Evolutionary conservation across 495 filamentous ascomycete genomes (phyloP).

Genomic region (Penicillium desertorum): DNA sequence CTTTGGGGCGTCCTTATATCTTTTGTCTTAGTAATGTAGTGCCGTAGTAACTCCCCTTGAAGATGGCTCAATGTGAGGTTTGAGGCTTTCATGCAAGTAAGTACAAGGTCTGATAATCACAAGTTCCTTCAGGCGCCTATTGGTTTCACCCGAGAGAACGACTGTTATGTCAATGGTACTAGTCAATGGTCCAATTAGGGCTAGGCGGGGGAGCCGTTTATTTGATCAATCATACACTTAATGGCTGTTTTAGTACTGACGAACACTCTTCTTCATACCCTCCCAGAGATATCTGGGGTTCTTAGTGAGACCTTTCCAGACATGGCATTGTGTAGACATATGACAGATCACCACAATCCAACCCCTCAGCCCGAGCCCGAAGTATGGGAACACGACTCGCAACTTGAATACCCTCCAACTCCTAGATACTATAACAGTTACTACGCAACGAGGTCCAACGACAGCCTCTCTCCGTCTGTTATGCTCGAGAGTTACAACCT

Average conservation of each 20-base stretch:
- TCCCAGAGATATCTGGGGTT: too few relatives aligned
- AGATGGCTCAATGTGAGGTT: not conserved
- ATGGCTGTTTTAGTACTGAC: not conserved
- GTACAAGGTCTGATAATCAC: not conserved
- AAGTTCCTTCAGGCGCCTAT: not conserved
- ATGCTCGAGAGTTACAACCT: too few relatives aligned
- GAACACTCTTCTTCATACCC: too few relatives aligned
- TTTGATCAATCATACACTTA: not conserved
- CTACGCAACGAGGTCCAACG: too few relatives aligned
- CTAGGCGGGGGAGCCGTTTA: not conserved
- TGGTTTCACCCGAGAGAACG: not conserved
- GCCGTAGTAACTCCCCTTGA: not conserved
- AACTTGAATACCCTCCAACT: too few relatives aligned
- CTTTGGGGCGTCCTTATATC: constrained; percentile 9
- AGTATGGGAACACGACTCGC: too few relatives aligned
- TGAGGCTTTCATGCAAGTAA: not conserved
- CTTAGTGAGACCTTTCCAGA: too few relatives aligned
- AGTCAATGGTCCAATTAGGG: not conserved
- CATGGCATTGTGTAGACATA: too few relatives aligned
- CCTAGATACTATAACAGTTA: too few relatives aligned
- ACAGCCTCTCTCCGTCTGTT: too few relatives aligned
- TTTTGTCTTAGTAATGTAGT: constrained; percentile 6
- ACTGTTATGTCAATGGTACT: not conserved
- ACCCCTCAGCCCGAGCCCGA: too few relatives aligned
- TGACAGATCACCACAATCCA: too few relatives aligned